These are phyloP conservation scores for Paramecium sexaurelia DNA, from an alignment of 73 alveolate genomes.

Conservation along the genomic window DNA sequence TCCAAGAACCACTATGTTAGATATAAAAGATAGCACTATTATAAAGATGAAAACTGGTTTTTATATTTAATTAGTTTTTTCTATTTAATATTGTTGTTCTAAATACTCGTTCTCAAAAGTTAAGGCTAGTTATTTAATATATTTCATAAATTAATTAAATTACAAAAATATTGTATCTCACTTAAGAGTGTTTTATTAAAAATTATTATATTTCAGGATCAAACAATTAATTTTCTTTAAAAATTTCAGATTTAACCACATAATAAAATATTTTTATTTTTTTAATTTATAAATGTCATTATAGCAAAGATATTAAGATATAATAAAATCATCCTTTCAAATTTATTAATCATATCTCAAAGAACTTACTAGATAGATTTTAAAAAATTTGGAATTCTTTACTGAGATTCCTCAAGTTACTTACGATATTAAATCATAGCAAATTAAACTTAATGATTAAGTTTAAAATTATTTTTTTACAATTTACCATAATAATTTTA, in stretches of 20 bases:
- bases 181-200: neutral
- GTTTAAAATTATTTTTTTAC: neutral
- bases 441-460: neutral
- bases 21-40: neutral
- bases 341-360: neutral
- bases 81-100: neutral
- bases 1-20: neutral
- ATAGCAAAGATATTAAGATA: no score
- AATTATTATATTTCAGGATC: neutral
- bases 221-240: neutral
- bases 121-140: neutral
- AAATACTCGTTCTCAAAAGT: neutral
- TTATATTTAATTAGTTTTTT: neutral
- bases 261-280: neutral
- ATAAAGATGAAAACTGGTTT: neutral
- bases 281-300: neutral
- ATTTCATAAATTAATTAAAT: neutral
- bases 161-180: neutral
- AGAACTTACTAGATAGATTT: neutral
- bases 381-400: conserved; percentile 15
- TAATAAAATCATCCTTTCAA: neutral
- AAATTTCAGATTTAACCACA: neutral
- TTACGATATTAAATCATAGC: conserved; percentile 20
- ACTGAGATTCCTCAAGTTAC: neutral
- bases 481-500: conserved; percentile 4